Evolutionary conservation across 192 early-diverging fungal species (phyloP).

Genomic region (Backusella australiensis): DNA sequence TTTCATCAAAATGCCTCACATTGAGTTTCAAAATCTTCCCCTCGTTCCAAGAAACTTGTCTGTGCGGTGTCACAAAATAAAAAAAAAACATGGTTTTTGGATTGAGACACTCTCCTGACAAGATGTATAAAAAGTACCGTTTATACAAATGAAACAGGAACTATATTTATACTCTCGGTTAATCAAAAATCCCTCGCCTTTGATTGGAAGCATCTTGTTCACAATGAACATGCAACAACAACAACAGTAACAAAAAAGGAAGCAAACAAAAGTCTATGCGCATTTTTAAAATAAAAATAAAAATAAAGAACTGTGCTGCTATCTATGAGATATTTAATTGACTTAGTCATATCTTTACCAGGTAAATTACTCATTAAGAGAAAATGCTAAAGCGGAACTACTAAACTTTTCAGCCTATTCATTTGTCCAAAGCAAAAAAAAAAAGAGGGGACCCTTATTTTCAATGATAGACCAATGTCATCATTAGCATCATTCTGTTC

Average conservation of each 20-base stretch:
- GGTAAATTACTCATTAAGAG: background rate
- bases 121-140: background rate
- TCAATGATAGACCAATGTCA: background rate
- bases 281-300: background rate
- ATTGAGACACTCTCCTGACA: background rate
- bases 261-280: background rate
- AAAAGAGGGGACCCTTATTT: background rate
- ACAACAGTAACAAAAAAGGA: background rate
- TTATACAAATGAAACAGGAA: background rate
- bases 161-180: background rate
- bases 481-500: background rate
- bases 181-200: background rate
- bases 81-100: background rate
- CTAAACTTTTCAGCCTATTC: background rate
- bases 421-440: background rate
- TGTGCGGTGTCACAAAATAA: conserved; percentile 4
- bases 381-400: background rate
- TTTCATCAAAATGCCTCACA: conserved; percentile 3
- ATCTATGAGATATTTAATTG: background rate
- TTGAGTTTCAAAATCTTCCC: background rate
- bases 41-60: background rate
- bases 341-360: background rate
- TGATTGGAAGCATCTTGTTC: background rate
- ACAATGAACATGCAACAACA: background rate
- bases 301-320: background rate